Conservation (phyloP, 495 filamentous ascomycete genomes). For the Lophium mytilinum region DNA sequence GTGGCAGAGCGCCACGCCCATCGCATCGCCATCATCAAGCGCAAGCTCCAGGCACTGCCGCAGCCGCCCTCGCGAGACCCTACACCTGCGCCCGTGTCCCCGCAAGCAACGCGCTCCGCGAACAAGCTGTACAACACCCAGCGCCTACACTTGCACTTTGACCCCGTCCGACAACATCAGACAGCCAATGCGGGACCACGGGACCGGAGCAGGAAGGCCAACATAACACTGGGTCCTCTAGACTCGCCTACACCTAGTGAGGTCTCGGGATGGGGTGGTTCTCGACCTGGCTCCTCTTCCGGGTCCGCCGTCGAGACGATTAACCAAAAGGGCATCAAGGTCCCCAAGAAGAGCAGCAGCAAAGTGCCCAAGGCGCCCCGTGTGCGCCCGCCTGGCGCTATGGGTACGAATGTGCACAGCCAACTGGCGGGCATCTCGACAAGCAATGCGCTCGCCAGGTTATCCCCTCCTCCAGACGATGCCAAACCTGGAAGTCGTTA, state of each 20-base stretch:
- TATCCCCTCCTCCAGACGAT: conserved; percentile 71
- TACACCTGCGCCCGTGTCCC: conserved; percentile 45
- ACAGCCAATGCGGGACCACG: conserved; percentile 25
- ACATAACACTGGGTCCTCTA: conserved; percentile 16
- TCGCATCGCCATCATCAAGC: conserved; percentile 65
- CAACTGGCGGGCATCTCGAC: conserved; percentile 61
- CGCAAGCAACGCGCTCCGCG: conserved; percentile 34
- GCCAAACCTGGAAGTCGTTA: conserved; percentile 65
- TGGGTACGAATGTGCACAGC: conserved; percentile 48
- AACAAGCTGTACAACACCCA: conserved; percentile 34
- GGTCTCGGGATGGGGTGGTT: conserved; percentile 4
- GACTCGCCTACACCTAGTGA: conserved; percentile 25
- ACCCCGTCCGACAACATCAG: conserved; percentile 35
- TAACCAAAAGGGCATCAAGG: conserved; percentile 2
- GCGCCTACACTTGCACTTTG: conserved; percentile 24
- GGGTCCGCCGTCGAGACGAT: conserved; percentile 12
- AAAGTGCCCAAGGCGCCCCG: conserved; percentile 35
- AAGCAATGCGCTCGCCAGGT: conserved; percentile 67
- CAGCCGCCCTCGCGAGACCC: conserved; percentile 64
- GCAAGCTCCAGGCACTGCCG: conserved; percentile 72
- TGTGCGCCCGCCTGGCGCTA: conserved; percentile 39
- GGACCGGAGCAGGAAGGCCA: conserved; percentile 16
- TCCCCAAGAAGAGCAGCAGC: conserved; percentile 10
- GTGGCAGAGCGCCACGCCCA: conserved; percentile 70
- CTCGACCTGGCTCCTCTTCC: conserved; percentile 4